Conservation (phyloP, 257 asterid species). For the Nicotiana benthamiana region DNA sequence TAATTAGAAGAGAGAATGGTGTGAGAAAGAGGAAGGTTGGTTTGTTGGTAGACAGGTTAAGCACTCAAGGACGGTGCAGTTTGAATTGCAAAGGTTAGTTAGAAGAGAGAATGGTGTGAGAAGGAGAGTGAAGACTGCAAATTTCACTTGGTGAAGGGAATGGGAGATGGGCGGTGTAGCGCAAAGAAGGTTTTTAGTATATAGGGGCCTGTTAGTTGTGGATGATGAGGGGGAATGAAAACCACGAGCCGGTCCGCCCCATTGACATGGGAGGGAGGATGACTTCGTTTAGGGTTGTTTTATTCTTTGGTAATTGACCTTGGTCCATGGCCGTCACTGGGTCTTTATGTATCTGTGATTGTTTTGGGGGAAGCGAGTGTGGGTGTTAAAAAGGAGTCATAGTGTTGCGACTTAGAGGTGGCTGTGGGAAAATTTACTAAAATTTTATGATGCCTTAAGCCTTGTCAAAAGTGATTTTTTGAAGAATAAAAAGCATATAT, state of each 20-base stretch:
- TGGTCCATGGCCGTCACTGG: too few relatives aligned
- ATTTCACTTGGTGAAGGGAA: background rate
- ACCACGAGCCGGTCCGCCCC: background rate
- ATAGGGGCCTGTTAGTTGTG: background rate
- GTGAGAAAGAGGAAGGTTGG: too few relatives aligned
- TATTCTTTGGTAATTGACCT: too few relatives aligned
- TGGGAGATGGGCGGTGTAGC: background rate
- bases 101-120: background rate
- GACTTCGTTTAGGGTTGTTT: too few relatives aligned
- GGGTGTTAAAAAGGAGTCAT: background rate
- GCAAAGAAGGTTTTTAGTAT: background rate
- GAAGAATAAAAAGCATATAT: background rate
- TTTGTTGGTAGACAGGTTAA: too few relatives aligned
- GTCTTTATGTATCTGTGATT: too few relatives aligned
- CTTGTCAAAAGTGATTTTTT: background rate
- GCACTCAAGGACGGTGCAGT: background rate
- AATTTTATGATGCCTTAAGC: background rate
- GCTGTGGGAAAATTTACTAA: background rate
- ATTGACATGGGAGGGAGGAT: too few relatives aligned
- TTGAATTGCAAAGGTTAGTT: background rate
- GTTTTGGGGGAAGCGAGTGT: too few relatives aligned
- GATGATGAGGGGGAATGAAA: background rate
- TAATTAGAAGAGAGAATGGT: too few relatives aligned
- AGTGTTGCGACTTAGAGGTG: background rate
- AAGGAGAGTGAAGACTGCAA: too few relatives aligned